phyloP scores from a whole-genome alignment of 805 yeast genomes.

The Metschnikowia peoriensis region DNA sequence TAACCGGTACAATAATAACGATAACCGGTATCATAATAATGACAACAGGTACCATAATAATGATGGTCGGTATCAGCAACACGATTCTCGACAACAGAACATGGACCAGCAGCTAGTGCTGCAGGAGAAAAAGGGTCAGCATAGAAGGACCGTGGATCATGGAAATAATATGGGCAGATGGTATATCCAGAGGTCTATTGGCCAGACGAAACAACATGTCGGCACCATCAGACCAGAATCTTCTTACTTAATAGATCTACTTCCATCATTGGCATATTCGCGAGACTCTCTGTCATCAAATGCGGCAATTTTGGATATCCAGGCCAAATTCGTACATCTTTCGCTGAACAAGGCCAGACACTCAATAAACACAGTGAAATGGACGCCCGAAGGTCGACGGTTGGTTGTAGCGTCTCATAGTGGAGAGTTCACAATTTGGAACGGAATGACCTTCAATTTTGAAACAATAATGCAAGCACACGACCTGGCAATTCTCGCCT shows the following conservation, averaged over 20 bases:
- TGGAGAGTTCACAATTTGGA: slow-evolving; percentile 97
- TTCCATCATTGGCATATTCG: slow-evolving; percentile 64
- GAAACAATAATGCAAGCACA: slow-evolving; percentile 99
- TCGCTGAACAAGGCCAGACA: slow-evolving; percentile 90
- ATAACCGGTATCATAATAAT: slow-evolving; percentile 2
- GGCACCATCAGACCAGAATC: slow-evolving; percentile 68
- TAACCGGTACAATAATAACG: slow-evolving; percentile 2
- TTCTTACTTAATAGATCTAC: slow-evolving; percentile 57
- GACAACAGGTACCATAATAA: slow-evolving; percentile 2
- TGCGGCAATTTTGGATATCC: slow-evolving; percentile 57
- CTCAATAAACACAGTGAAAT: slow-evolving; percentile 82
- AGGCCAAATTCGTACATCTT: slow-evolving; percentile 83
- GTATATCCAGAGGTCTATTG: slow-evolving; percentile 45
- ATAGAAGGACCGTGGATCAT: slow-evolving; percentile 74
- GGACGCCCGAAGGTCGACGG: slow-evolving; percentile 97
- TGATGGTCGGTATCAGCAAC: slow-evolving; percentile 4
- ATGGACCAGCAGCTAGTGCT: slow-evolving; percentile 43
- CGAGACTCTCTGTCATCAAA: slow-evolving; percentile 28
- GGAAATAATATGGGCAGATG: slow-evolving; percentile 73
- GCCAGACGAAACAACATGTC: slow-evolving; percentile 41
- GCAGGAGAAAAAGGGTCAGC: slow-evolving; percentile 51
- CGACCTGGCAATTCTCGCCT: slow-evolving; percentile 79
- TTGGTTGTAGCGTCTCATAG: slow-evolving; percentile 84
- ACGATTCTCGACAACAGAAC: slow-evolving; percentile 25
- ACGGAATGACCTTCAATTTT: slow-evolving; percentile 90